Percentiles rank a stretch among this genome's conserved stretches.
These are phyloP conservation scores for Lanmaoa rubissima DNA, from an alignment of 768 basidiomycete genomes.

Conservation along the genomic window DNA sequence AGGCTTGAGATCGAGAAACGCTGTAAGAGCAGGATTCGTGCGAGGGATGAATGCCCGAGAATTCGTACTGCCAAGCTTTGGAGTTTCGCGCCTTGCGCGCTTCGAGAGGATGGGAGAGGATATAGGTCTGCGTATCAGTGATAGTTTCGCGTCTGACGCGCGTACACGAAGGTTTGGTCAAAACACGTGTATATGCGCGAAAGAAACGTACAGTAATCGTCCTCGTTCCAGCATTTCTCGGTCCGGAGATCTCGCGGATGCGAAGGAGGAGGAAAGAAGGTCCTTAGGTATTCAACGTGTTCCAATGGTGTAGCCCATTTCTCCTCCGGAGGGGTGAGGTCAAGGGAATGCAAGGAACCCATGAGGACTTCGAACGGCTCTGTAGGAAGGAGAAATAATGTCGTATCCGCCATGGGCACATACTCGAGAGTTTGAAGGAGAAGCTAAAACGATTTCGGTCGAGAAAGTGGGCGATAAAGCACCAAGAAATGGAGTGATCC, in stretches of 20 bases:
- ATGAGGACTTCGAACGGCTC: constrained; percentile 53
- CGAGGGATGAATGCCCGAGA: constrained; percentile 28
- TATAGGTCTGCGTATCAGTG: constrained; percentile 35
- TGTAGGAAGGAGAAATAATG: constrained; percentile 48
- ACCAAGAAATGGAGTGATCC: background rate
- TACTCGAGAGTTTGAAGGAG: constrained; percentile 38
- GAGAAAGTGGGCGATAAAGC: background rate
- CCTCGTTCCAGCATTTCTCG: constrained; percentile 38
- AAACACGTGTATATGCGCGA: constrained; percentile 17
- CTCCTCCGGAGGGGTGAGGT: constrained; percentile 43
- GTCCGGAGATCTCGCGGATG: constrained; percentile 32
- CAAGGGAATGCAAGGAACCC: constrained; percentile 31
- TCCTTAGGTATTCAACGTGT: constrained; percentile 19
- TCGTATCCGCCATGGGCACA: constrained; percentile 50
- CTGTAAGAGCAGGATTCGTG: constrained; percentile 21
- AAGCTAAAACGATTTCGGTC: constrained; percentile 35
- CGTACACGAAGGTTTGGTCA: background rate
- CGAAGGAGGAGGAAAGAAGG: constrained; percentile 12
- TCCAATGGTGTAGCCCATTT: constrained; percentile 35
- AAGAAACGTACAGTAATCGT: constrained; percentile 33
- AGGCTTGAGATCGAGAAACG: constrained; percentile 21
- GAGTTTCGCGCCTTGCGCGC: constrained; percentile 47
- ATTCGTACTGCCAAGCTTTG: constrained; percentile 34
- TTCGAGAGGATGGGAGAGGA: constrained; percentile 43
- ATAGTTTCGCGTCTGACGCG: constrained; percentile 26